Conservation (phyloP, 805 yeast species). For the Kodamaea hsintzibuensis region DNA sequence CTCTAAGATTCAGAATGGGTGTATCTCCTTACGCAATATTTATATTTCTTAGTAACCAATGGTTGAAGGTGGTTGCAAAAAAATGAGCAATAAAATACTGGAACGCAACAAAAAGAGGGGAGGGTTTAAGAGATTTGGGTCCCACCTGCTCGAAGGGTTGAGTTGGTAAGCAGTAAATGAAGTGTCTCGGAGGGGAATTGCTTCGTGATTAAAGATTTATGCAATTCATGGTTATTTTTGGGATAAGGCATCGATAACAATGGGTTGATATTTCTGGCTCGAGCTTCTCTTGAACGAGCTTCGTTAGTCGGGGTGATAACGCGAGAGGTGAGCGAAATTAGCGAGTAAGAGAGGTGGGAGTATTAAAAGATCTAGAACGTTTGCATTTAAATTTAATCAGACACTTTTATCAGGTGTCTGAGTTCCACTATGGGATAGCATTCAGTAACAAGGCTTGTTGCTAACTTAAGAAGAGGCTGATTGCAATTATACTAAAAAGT, state of each 20-base stretch:
- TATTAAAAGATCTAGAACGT: too few relatives aligned
- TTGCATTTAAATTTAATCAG: too few relatives aligned
- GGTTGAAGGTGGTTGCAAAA: background rate
- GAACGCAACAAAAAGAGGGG: background rate
- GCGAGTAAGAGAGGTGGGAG: background rate
- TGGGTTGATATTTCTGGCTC: background rate
- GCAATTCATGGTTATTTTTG: background rate
- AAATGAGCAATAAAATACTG: background rate
- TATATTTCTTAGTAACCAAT: background rate
- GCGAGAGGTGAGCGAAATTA: background rate
- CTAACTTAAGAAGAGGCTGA: too few relatives aligned
- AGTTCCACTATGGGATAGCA: too few relatives aligned
- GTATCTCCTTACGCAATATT: background rate
- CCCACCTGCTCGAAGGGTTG: background rate
- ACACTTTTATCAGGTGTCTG: too few relatives aligned
- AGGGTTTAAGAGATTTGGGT: background rate
- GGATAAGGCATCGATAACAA: background rate
- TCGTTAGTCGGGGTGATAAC: background rate
- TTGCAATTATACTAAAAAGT: too few relatives aligned
- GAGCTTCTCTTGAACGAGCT: background rate
- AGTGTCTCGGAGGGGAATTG: background rate
- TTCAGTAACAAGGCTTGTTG: too few relatives aligned
- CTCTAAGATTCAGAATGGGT: background rate
- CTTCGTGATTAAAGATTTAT: background rate
- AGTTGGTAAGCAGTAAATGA: background rate